phyloP scores from a whole-genome alignment of 2,329 filamentous ascomycete species.

The Fusarium albosuccineum region DNA sequence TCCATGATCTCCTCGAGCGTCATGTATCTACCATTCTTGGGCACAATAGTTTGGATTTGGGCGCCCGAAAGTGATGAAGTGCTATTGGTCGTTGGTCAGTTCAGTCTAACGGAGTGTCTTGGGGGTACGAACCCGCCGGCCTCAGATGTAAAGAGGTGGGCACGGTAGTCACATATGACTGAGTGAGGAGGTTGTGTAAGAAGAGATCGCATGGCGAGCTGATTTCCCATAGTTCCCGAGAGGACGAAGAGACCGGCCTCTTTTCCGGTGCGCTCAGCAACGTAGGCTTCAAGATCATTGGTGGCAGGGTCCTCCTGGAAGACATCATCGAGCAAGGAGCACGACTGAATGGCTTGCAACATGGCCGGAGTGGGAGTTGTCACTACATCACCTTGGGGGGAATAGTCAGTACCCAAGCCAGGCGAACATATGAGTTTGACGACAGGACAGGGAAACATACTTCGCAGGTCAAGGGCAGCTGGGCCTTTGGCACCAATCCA shows the following conservation, averaged over 20 bases:
- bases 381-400: constrained; percentile 61
- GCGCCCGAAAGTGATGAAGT: constrained; percentile 80
- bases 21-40: constrained; percentile 78
- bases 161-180: constrained; percentile 82
- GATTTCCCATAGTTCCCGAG: constrained; percentile 95
- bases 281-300: constrained; percentile 77
- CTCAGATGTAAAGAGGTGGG: constrained; percentile 80
- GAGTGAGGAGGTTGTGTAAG: constrained; percentile 83
- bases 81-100: constrained; percentile 54
- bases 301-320: constrained; percentile 85
- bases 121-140: constrained; percentile 65
- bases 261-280: constrained; percentile 80
- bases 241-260: constrained; percentile 84
- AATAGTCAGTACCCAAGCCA: constrained; percentile 3
- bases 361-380: constrained; percentile 85
- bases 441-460: constrained; percentile 44
- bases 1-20: constrained; percentile 82
- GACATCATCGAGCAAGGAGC: constrained; percentile 86
- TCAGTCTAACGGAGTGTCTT: neutral
- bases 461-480: constrained; percentile 56
- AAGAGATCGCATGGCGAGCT: constrained; percentile 83
- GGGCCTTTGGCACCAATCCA: constrained; percentile 56
- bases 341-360: constrained; percentile 81
- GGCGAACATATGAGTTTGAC: neutral
- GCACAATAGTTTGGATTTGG: constrained; percentile 73